Evolutionary conservation across 2,329 filamentous ascomycete species (phyloP), one percentile per base, ranked within the genome.

Genomic region (Diaporthe longicolla): DNA sequence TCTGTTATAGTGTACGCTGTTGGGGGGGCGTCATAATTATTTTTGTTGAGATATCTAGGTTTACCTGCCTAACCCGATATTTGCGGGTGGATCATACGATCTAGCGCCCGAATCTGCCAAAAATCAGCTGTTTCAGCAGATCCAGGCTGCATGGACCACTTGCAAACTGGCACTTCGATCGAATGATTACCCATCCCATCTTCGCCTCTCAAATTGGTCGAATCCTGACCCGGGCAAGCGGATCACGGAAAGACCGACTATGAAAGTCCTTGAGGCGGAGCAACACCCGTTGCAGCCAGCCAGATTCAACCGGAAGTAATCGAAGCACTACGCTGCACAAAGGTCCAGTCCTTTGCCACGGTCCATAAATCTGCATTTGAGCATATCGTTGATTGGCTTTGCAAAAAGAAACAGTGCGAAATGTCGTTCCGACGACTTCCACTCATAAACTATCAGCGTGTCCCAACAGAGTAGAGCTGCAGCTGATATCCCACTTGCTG

Each of bases 61-160:
- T 54, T 52, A 68, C 32, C 48, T 68, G 63, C 48, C 40, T 40
- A 7, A 54, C 21, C 32, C 29, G 48, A 52, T 11, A 54, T 19
- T 40, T 68, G 63, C 63, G 63, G 48, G 63, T 40, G 48, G 63
- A 26, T 68, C 63, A 10, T 68, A 68, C 48, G 63, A 68, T 68
- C n/a, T 26, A 21, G 48, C 63, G 45, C 29, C 45, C 4, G 10
- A 45, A 26, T 26, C 8, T 68, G 48, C 26, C 29, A 68, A 68
- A 50, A 68, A 37, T 68, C 63, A 52, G 63, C 17, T 68, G 63
- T 68, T 68, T 26, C 63, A 54, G 48, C 63, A 68, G n/a, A 54
- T 21, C 48, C 63, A 29, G 45, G 4, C 63, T 40, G 63, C 63
- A 68, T 37, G 40, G 45, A 13, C 48, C 48, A 68, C 63, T 54